Conservation (phyloP, 1,284 basidiomycete genomes). For the Trichosporon faecale region DNA sequence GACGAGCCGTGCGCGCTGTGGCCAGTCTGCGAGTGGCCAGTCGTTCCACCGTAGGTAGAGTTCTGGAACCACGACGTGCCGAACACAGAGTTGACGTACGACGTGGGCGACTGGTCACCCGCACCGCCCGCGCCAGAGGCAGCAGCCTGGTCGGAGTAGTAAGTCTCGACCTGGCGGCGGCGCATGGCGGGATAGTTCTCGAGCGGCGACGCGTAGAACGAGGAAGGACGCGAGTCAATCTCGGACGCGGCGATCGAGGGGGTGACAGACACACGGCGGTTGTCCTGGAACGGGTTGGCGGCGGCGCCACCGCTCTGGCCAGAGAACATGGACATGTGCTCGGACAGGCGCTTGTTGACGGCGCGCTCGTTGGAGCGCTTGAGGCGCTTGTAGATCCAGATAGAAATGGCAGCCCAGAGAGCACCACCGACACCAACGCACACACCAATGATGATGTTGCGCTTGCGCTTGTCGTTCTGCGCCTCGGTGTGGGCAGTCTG, state of each 20-base stretch:
- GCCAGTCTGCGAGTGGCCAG: conserved; percentile 2
- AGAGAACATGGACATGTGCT: conserved; percentile 52
- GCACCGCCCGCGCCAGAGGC: conserved; percentile 11
- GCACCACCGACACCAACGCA: conserved; percentile 50
- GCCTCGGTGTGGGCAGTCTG: conserved; percentile 8
- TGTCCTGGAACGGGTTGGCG: conserved; percentile 27
- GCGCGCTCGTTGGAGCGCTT: conserved; percentile 49
- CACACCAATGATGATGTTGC: conserved; percentile 52
- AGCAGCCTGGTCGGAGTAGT: conserved; percentile 21
- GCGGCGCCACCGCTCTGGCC: conserved; percentile 20
- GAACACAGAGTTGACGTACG: conserved; percentile 36
- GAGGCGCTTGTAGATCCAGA: conserved; percentile 52
- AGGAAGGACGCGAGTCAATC: conserved; percentile 51
- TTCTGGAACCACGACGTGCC: conserved; percentile 30
- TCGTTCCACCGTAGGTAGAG: conserved; percentile 8
- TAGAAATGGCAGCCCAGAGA: conserved; percentile 49
- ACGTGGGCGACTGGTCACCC: conserved; percentile 22
- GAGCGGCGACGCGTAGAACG: conserved; percentile 52
- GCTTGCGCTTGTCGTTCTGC: conserved; percentile 30
- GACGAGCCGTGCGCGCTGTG: conserved; percentile 3
- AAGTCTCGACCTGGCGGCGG: conserved; percentile 28
- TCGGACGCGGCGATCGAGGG: conserved; percentile 49
- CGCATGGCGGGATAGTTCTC: conserved; percentile 49
- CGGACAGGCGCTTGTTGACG: conserved; percentile 50
- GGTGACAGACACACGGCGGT: conserved; percentile 36